Evolutionary conservation across 31 red algal genomes (phyloP), one percentile per base, ranked within the genome.

Genomic region (Pterothamnion heteromorphum): DNA sequence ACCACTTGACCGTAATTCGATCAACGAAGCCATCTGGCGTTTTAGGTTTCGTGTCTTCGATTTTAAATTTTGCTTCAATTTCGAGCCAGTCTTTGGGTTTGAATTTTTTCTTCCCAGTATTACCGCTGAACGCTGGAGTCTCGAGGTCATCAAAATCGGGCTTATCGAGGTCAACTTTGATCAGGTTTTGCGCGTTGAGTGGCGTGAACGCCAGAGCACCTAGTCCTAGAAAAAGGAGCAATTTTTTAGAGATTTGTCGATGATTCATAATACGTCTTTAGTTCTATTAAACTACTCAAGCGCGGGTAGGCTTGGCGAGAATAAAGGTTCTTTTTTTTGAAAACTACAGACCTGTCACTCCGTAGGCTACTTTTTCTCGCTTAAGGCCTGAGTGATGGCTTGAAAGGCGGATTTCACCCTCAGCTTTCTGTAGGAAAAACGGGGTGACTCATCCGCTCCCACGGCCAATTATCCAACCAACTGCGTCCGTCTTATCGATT

Each of bases 31-130:
- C 51, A 64, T 64, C 51, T 18, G 51, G 51, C n/a, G n/a, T 64
- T n/a, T n/a, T 64, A 64, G 51, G 51, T n/a, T 64, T 64, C 51
- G n/a, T n/a, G n/a, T 64, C 51, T 64, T 64, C 51, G n/a, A 64
- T 64, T n/a, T 18, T n/a, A n/a, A 64, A 64, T 64, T 64, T 64
- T n/a, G n/a, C 51, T 64, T 64, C 51, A 9, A 64, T 64, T 64
- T 64, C 51, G n/a, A 64, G 51, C 51, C 51, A 64, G 14, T 64
- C 51, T 64, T 64, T 64, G 14, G 9, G 51, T 18, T 64, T 64
- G 14, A 9, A 64, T n/a, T 64, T 64, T 64, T 64, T 64, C 9
- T 9, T n/a, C n/a, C n/a, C n/a, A 18, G 51, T 64, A n/a, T 64
- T 64, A 18, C 14, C 51, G n/a, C 9, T n/a, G n/a, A 64, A 64